Base-by-base conservation (phyloP, 164 flowering plant genomes). In the Echeveria elegans region DNA sequence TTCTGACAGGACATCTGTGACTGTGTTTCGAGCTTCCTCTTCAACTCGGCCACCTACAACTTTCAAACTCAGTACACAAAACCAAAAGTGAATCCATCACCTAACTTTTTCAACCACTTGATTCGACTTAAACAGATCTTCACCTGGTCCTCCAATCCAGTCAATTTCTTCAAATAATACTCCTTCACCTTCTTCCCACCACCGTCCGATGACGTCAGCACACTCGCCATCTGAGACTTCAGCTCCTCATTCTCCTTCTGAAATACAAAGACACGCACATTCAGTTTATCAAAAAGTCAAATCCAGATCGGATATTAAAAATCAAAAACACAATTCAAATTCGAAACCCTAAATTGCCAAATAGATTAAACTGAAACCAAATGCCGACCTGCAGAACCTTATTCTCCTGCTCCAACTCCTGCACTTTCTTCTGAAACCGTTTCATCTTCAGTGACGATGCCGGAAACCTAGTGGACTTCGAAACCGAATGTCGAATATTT, bases 231-330 rank as follows among this genome's bases (percentile, higher is more conserved):
- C 48, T 86, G 87, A 61, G 48, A 56, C 63, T 82, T 81, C 48
- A 95, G 79, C 32, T 73, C 86, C 70, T 88, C 94, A 70, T 88
- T 84, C 75, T 92, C 97, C 74, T 78, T 85, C 97, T 95, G 88
- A 65, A 52, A 74, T 43, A 68, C 71, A 29, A 32, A 34, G 7
- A 21, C 56, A 21, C 56, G 21, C 56, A 45, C 26, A 9, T 19
- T 50, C 9, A 23, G 7, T n/a, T 0, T 1, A 5, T 21, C 50
- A 45, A 3, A 41, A 5, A 45, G 6, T 50, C 26, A 21, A 50
- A 23, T 50, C 26, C 56, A 50, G 6, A 47, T 47, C 53, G 23
- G 56, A 50, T 5, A n/a, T 6, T n/a, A 10, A 23, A 21, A 23
- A n/a, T 1, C 47, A 41, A 6, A 47, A 47, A 34, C 24, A 7